Evolutionary conservation across 1,284 basidiomycete genomes (phyloP).

Genomic region (Exobasidium rhododendri): DNA sequence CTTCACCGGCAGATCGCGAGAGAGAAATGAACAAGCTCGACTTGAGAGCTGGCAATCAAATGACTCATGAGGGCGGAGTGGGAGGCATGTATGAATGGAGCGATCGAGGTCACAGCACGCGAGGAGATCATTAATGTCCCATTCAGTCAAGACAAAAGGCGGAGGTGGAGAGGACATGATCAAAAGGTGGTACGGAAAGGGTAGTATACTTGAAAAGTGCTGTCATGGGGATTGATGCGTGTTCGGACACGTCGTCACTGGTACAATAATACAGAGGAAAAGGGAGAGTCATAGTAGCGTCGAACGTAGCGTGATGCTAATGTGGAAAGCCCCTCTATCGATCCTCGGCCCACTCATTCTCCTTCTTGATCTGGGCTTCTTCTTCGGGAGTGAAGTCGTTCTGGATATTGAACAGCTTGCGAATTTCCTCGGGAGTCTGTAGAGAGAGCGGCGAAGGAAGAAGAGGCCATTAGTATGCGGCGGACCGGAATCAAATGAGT

Average conservation of each 20-base stretch:
- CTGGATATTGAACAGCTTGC: slow-evolving; percentile 79
- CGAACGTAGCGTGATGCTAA: too few relatives aligned
- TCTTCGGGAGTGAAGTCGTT: slow-evolving; percentile 96
- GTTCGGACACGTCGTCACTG: too few relatives aligned
- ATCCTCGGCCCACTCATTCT: slow-evolving; percentile 58
- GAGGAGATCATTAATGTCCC: slow-evolving; percentile 5
- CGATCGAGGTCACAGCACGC: slow-evolving; percentile 1
- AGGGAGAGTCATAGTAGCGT: too few relatives aligned
- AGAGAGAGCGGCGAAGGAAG: neutral
- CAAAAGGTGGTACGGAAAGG: too few relatives aligned
- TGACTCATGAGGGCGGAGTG: slow-evolving; percentile 1
- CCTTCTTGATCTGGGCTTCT: slow-evolving; percentile 99
- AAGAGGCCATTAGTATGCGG: too few relatives aligned
- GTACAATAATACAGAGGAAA: too few relatives aligned
- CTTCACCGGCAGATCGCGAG: neutral
- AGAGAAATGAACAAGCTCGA: slow-evolving; percentile 8
- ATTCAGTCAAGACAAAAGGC: too few relatives aligned
- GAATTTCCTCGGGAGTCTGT: slow-evolving; percentile 86
- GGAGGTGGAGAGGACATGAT: too few relatives aligned
- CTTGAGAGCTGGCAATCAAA: slow-evolving; percentile 1
- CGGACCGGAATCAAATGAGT: too few relatives aligned
- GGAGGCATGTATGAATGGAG: slow-evolving; percentile 7
- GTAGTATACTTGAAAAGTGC: too few relatives aligned
- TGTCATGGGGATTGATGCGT: too few relatives aligned
- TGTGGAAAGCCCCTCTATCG: too few relatives aligned